Base-by-base conservation (phyloP, 179 eudicot genomes). In the Amaranthus tricolor region DNA sequence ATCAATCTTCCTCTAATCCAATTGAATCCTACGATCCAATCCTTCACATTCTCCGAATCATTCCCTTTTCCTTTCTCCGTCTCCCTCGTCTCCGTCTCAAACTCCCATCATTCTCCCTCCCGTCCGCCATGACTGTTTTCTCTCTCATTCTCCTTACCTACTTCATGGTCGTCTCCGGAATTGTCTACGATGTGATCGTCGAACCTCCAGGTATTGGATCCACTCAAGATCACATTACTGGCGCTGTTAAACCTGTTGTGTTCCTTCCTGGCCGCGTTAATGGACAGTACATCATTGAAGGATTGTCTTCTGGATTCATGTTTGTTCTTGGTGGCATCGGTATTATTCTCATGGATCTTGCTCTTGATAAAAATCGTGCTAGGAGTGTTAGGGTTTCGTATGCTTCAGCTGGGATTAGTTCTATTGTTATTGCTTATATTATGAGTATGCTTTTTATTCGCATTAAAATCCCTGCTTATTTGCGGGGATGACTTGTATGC, bases 141-240 rank as follows among this genome's bases (percentile, higher is more conserved):
- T 62, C 90, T 6, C 90, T 93, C 66, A 47, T 90, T 78, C 91
- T 93, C 82, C 85, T 93, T 77, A 88, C 96, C 76, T 93, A 93
- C 90, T 93, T 91, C 90, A 77, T 86, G 80, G 93, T 93, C 72
- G 87, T 93, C 78, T 93, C 98, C 74, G 97, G 97, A 70, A 79
- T 93, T 70, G 83, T 93, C 58, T 93, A 93, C 78, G 98, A 93
- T 84, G 91, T 93, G 80, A 93, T 93, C 82, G 93, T 89, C 45
- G 97, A 91, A 73, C 98, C 98, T 0, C 98, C 98, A 1, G 97
- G 98, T 14, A 94, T 92, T 81, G 94, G 97, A 19, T 94, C 97
- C 62, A 83, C 88, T n/a, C 98, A 94, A 80, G 97, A 94, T 65
- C 89, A 70, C 11, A 7, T 3, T 72, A 86, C 94, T 56, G 96